Evolutionary conservation across 2,329 filamentous ascomycete genomes (phyloP).

Genomic region (Cadophora malorum): DNA sequence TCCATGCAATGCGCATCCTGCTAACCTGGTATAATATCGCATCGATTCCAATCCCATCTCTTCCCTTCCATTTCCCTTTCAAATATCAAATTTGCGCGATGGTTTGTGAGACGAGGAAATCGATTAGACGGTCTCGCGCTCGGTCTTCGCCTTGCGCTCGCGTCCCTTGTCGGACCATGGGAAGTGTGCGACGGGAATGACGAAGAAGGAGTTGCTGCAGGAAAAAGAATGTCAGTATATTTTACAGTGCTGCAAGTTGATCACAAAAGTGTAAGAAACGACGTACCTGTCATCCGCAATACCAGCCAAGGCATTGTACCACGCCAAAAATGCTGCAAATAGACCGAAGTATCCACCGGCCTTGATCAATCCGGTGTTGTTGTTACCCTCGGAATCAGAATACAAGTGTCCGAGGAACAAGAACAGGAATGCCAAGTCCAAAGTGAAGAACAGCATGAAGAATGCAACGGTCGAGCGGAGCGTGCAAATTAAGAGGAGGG

Average conservation of each 20-base stretch:
- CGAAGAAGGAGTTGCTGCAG: constrained; percentile 82
- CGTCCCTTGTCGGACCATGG: constrained; percentile 87
- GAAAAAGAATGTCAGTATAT: constrained; percentile 21
- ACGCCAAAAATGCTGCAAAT: constrained; percentile 79
- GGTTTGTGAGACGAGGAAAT: not conserved
- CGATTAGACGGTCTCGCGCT: constrained; percentile 44
- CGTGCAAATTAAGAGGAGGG: constrained; percentile 61
- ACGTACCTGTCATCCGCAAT: constrained; percentile 73
- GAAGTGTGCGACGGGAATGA: constrained; percentile 91
- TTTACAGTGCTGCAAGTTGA: no score
- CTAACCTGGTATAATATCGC: constrained; percentile 9
- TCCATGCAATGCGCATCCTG: not conserved
- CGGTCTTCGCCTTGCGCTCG: constrained; percentile 58
- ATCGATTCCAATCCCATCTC: not conserved
- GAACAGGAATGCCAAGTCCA: constrained; percentile 63
- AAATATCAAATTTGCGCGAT: not conserved
- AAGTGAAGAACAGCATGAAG: constrained; percentile 63
- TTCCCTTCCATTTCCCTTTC: not conserved
- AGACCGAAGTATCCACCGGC: constrained; percentile 83
- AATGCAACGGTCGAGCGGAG: constrained; percentile 65
- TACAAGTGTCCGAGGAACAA: constrained; percentile 53
- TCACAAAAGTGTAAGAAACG: no score
- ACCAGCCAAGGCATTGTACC: constrained; percentile 87
- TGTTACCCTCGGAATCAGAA: constrained; percentile 41
- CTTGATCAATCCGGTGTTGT: constrained; percentile 62